Evolutionary conservation across 1,139 yeast species (phyloP), one percentile per base, ranked within the genome.

Genomic region (Zygosaccharomyces sapae): DNA sequence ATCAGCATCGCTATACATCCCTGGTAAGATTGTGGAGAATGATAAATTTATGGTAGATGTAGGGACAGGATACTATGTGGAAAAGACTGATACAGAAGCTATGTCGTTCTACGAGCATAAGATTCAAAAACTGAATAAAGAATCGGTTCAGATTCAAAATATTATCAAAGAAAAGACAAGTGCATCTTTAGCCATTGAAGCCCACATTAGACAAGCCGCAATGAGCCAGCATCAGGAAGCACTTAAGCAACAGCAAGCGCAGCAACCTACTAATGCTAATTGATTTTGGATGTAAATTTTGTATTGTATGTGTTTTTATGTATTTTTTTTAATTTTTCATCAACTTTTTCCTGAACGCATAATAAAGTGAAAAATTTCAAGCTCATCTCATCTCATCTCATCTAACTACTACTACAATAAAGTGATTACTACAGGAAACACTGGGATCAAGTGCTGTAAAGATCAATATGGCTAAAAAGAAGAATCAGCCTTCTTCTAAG

Each of bases 31-130:
- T 48, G 74, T 75, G 42, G 78, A 83, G 52, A 77, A 77, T 40
- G 77, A 83, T 53, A 80, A 76, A 49, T 92, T 84, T 59, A 74
- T 92, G 68, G 96, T 94, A 13, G 99, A 92, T 64, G 83, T 92
- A 37, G 99, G 99, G 29, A 92, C 98, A 0, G 97, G 97, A 2
- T 92, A 92, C 67, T 92, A 79, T 63, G 94, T 89, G 25, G 96
- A 88, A 59, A 94, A 92, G 69, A 69, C 68, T 49, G 77, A 80
- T 0, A 71, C 70, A 5, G 90, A 86, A 40, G 86, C 97, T 3
- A 72, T 79, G 55, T 69, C 69, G 48, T 95, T 89, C 59, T 92
- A 88, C 66, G 79, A 83, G 50, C 74, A 74, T 48, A 88, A 94
- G 69, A 79, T 89, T 45, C 72, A 72, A 24, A 90, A 89, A 55